phyloP scores from a whole-genome alignment of 805 yeast genomes.

The Maudiozyma barnettii region DNA sequence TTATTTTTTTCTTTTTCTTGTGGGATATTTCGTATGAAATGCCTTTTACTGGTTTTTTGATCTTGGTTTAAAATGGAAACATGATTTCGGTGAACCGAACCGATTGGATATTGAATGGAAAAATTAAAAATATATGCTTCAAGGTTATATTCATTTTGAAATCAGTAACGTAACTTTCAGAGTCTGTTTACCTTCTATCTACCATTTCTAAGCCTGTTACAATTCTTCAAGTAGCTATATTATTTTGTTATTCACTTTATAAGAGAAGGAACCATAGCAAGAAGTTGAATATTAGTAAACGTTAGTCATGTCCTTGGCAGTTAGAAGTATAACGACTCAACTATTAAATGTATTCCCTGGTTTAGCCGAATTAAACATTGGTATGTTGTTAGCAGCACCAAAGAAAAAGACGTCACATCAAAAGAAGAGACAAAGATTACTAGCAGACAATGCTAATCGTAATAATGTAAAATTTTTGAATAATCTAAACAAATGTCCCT shows the following conservation, averaged over 20 bases:
- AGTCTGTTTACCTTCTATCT: too few relatives aligned
- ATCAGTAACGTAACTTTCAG: too few relatives aligned
- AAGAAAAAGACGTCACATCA: slow-evolving; percentile 86
- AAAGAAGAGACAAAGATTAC: slow-evolving; percentile 73
- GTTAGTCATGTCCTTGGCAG: not conserved
- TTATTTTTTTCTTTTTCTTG: not conserved
- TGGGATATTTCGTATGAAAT: not conserved
- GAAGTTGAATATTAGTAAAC: too few relatives aligned
- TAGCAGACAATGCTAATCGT: slow-evolving; percentile 46
- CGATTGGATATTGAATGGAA: too few relatives aligned
- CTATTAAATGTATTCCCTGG: not conserved
- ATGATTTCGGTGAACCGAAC: too few relatives aligned
- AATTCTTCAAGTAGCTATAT: too few relatives aligned
- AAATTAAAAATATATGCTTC: too few relatives aligned
- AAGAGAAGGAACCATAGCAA: too few relatives aligned
- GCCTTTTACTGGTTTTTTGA: not conserved
- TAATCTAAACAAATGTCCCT: slow-evolving; percentile 82
- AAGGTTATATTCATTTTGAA: too few relatives aligned
- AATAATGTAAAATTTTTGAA: slow-evolving; percentile 70
- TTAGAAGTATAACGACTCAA: not conserved
- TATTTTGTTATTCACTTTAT: too few relatives aligned
- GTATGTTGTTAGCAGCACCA: slow-evolving; percentile 82
- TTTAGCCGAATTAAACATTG: slow-evolving; percentile 22
- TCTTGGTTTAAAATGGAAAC: not conserved
- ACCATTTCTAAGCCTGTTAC: too few relatives aligned